Base-by-base conservation (phyloP, 441 rosid species). In the Biscutella laevigata region DNA sequence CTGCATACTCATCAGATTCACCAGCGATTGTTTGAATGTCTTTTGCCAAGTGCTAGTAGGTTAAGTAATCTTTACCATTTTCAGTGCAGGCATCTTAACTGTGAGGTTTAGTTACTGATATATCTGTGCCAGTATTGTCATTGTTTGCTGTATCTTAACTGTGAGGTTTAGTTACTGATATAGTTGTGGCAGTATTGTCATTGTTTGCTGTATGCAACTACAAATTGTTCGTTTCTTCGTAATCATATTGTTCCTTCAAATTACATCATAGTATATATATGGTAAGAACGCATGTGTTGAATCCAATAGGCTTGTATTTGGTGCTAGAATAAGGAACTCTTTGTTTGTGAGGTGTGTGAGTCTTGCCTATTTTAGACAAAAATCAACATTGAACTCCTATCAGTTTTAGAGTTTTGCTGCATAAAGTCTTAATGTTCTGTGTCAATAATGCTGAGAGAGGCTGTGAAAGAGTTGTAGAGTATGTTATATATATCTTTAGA, bases 371-470 rank as follows among this genome's bases (percentile, higher is more conserved):
- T 29, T 40, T 12, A 20, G 19, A 38, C 12, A 3, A n/a, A n/a
- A n/a, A n/a, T n/a, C n/a, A n/a, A n/a, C 34, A 15, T 10, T 50
- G 29, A 25, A 11, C 33, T 9, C 21, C 40, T 40, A 32, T 26
- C 8, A n/a, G 5, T 26, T 41, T 25, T 9, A 15, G 12, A 41
- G 15, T 32, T 30, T 46, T n/a, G 0, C 30, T 38, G 44, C 15
- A 5, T 36, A 7, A 34, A 4, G 9, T 37, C 28, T 53, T 46
- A 10, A 5, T 47, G 12, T 2, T 36, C 16, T 36, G 13, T 44
- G 55, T 39, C 34, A 53, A 29, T 37, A 43, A 22, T 37, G 36
- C 55, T 14, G 10, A 49, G 49, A 48, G 30, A 48, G 13, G 25
- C 7, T 30, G 35, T 28, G 39, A 21, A 20, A 36, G 32, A 37